Evolutionary conservation across 164 flowering plant species (phyloP), one percentile per base, ranked within the genome.

Genomic region (Magnolia sinica): DNA sequence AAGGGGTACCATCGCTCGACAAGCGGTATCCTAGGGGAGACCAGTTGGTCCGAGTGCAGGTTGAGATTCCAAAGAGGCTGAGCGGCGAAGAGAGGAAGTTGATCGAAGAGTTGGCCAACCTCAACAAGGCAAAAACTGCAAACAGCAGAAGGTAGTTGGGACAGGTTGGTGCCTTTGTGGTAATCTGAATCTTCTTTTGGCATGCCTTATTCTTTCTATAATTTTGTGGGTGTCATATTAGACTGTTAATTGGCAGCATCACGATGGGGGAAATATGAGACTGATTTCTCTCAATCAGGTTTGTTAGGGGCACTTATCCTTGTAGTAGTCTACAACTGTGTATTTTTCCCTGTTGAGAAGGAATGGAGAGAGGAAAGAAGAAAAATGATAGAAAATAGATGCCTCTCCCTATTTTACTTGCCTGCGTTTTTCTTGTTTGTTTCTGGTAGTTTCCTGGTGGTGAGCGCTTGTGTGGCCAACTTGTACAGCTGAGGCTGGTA

Each of bases 31-130:
- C 84, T 87, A 91, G 99, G 72, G 99, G 98, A 4, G 98, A 96
- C 78, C 99, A 96, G 84, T 81, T 96, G 79, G 99, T 96, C 3
- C 84, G 88, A 7, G 95, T 96, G 51, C 96, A 94, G 79, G 97
- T 96, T 7, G 99, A 92, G 79, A 94, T 96, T 65, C 99, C 99
- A 0, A 92, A 91, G 77, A 81, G 90, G 79, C 75, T 94, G 78
- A 94, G 92, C 74, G 76, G 81, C 8, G 97, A 94, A 68, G 99
- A 96, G 86, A 89, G 82, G 83, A 94, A 92, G 83, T 92, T 94
- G 20, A 80, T 96, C 2, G 96, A 96, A 83, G 93, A 96, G 81
- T 91, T 96, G 52, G 88, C 96, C 11, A 82, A 79, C 68, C 83
- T 94, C 16, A 88, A 82, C 83, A 96, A 93, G 83, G 84, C 82